These are phyloP conservation scores for Phytophthora quininea DNA, from an alignment of 352 stramenopile species.

Conservation along the genomic window DNA sequence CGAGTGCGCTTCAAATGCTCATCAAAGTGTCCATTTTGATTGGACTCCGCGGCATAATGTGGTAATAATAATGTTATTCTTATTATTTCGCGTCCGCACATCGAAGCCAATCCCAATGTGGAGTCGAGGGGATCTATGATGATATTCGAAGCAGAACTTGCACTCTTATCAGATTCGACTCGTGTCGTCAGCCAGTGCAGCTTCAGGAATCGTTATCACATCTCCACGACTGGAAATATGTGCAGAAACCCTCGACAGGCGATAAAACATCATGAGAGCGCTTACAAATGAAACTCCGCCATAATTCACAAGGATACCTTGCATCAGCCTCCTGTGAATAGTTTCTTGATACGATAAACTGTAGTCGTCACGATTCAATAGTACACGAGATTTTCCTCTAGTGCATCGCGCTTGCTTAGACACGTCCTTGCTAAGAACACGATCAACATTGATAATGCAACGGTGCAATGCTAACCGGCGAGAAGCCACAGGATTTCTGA, in stretches of 20 bases:
- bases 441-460: no score
- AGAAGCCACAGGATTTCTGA: slow-evolving; percentile 17
- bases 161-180: no score
- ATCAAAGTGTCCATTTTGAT: not conserved
- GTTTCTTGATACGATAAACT: no score
- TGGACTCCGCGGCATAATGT: not conserved
- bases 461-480: slow-evolving; percentile 18
- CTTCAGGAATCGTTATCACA: slow-evolving; percentile 6
- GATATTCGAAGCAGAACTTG: no score
- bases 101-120: not conserved
- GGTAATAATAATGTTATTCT: not conserved
- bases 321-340: no score
- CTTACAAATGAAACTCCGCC: not conserved
- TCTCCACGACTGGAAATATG: slow-evolving; percentile 19
- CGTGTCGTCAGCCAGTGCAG: slow-evolving; percentile 1
- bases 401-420: no score
- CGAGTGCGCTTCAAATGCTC: no score
- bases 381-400: no score
- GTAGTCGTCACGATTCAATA: no score
- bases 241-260: slow-evolving; percentile 6
- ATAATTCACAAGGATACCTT: no score
- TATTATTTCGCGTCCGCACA: slow-evolving; percentile 7
- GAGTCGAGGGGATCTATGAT: no score
- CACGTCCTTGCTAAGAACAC: no score
- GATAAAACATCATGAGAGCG: slow-evolving; percentile 31